Evolutionary conservation across 495 filamentous ascomycete genomes (phyloP), one percentile per base, ranked within the genome.

Genomic region (Apodospora peruviana): DNA sequence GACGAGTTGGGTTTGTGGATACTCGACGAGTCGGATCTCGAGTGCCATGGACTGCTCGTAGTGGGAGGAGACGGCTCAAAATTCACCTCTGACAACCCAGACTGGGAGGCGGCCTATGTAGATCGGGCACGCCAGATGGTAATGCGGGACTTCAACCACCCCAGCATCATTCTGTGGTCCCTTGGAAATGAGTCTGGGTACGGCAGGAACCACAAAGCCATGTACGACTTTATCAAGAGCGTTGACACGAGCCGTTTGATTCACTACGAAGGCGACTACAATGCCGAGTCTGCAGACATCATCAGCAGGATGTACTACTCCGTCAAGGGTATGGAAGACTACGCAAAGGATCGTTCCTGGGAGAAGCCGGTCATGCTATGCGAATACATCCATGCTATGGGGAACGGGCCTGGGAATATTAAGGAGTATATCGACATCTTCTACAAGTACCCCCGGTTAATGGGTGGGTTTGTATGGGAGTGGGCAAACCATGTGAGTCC

Each of bases 381-480:
- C 50, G 85, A 88, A 56, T 90, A 78, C 51, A 75, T 69, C 3
- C 84, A 87, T 61, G 82, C 85, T 1, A 87, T 89, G 84, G 86
- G 86, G 0, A 88, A 87, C 52, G 85, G 84, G 0, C 86, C 85
- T 0, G 85, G 85, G 0, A 77, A 68, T 1, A 66, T 87, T 20
- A 73, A 80, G 43, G 85, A 87, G 58, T 88, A 89, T 52, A 67
- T 81, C n/a, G 77, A 87, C 9, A 68, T 75, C 1, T 88, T 86
- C 57, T 79, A 80, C 56, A 76, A 76, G 42, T 72, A 85, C 46
- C 79, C 73, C 3, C 69, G 79, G 9, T 63, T 88, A 0, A 82
- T 86, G 66, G 85, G 85, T 5, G 85, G 85, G 0, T 88, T 82
- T 46, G 78, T 86, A 0, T 89, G 85, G 85, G 85, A 87, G 57